Percentiles rank a stretch among this genome's conserved stretches.
These are phyloP conservation scores for Suhomyces sp. DNA, from an alignment of 805 yeast species.

Conservation along the genomic window DNA sequence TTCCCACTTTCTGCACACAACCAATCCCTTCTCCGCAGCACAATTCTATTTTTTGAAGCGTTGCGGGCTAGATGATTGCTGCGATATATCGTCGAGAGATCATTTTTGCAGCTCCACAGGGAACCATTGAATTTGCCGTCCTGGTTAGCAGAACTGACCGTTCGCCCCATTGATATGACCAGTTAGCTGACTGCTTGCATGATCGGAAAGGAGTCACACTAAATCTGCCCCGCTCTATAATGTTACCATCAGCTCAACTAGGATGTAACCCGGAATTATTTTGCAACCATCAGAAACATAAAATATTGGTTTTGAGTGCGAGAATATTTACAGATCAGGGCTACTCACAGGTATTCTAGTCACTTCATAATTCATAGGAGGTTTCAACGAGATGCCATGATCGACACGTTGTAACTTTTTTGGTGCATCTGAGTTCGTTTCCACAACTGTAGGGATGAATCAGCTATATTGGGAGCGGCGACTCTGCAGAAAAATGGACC, in stretches of 20 bases:
- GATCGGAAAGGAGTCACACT: no score
- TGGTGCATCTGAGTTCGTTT: no score
- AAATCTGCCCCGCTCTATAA: no score
- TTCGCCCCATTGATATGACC: no score
- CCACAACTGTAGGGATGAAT: no score
- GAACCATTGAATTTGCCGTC: neutral
- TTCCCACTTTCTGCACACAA: no score
- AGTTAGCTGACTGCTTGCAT: no score
- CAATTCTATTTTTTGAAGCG: no score
- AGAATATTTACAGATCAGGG: neutral
- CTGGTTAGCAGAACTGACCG: neutral
- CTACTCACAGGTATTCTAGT: neutral
- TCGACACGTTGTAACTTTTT: no score
- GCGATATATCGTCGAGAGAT: neutral
- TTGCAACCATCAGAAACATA: neutral
- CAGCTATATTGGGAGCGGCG: no score
- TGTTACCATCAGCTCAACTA: neutral
- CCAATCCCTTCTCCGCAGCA: no score
- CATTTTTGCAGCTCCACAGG: neutral
- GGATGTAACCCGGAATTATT: neutral
- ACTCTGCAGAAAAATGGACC: no score
- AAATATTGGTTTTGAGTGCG: neutral
- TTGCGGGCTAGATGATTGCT: neutral
- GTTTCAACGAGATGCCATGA: neutral
- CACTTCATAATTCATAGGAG: neutral